Base-by-base conservation (phyloP, 1,284 basidiomycete genomes). In the Cystobasidium pallidum region DNA sequence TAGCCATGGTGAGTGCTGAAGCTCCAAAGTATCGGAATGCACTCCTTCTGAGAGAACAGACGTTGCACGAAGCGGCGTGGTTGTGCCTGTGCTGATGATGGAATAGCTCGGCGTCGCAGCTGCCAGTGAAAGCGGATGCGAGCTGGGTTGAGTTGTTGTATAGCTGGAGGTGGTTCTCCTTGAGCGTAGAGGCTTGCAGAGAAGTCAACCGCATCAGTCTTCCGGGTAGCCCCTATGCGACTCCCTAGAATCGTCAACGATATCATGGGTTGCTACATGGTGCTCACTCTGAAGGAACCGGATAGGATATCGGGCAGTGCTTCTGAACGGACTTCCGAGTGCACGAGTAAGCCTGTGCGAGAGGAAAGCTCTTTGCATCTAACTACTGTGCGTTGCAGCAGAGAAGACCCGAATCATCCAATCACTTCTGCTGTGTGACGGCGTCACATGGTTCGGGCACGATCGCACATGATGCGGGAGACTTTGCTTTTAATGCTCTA, bases 61-160 rank as follows among this genome's bases (percentile, higher is more conserved):
- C 52, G 51, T 39, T 41, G 68, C 68, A 71, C 26, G 54, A 57
- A 7, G 30, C 32, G 30, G 28, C 39, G 47, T 64, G 62, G 21
- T 51, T 57, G 30, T 57, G 51, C 19, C 15, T n/a, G 64, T 68
- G 66, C 30, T 45, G 51, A 91, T 91, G 21, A 24, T 58, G 58
- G 58, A 61, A 45, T 36, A 45, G 54, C 19, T 57, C 54, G 32
- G 54, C 11, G 2, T 32, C 28, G 54, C 32, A 17, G 32, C 19
- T 57, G 28, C 30, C 15, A 28, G 28, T 36, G 32, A 57, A 10
- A 36, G 54, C 28, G 13, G 54, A 34, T 34, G 30, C 30, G 54
- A 57, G 54, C 17, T 57, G 54, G 11, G 13, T 24, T 3, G 58
- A 41, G 58, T 61, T 61, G 58, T 61, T 61, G 41, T 61, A 61